Conservation (phyloP, 257 asterid species). For the Solanum chmielewskii region DNA sequence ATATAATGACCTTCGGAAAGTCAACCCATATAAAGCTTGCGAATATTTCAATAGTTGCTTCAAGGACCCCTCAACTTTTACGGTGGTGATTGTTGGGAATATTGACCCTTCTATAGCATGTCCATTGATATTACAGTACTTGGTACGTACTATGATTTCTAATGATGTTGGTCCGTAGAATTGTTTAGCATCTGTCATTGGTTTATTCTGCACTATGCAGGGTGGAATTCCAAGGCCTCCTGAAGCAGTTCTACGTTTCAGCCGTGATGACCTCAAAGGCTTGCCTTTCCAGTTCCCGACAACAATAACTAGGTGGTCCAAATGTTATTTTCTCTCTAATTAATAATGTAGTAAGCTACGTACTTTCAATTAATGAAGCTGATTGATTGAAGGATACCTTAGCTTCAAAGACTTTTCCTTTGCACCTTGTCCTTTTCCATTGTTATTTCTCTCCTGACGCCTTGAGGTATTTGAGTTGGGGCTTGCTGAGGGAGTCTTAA, state of each 20-base stretch:
- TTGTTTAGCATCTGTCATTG: slow-evolving; percentile 4
- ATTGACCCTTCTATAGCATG: slow-evolving; percentile 70
- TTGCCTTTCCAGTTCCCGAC: slow-evolving; percentile 84
- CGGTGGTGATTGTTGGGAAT: slow-evolving; percentile 85
- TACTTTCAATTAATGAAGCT: neutral
- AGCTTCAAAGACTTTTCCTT: neutral
- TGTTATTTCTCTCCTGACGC: neutral
- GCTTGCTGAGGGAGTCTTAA: neutral
- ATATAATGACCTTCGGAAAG: slow-evolving; percentile 60
- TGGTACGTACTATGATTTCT: slow-evolving; percentile 38
- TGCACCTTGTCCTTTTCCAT: neutral
- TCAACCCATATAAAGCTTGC: slow-evolving; percentile 82
- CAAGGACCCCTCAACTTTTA: slow-evolving; percentile 87
- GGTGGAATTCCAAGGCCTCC: slow-evolving; percentile 89
- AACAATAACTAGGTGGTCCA: slow-evolving; percentile 51
- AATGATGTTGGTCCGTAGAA: neutral
- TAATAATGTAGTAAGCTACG: neutral
- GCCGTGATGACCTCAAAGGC: slow-evolving; percentile 82
- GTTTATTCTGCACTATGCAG: slow-evolving; percentile 27
- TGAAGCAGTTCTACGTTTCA: slow-evolving; percentile 53
- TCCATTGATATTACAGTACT: slow-evolving; percentile 71
- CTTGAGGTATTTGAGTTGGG: neutral
- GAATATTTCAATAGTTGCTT: slow-evolving; percentile 74
- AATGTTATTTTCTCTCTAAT: neutral
- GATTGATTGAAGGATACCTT: neutral